Evolutionary conservation across 2,329 filamentous ascomycete genomes (phyloP).

Genomic region (Penicillium sp.): DNA sequence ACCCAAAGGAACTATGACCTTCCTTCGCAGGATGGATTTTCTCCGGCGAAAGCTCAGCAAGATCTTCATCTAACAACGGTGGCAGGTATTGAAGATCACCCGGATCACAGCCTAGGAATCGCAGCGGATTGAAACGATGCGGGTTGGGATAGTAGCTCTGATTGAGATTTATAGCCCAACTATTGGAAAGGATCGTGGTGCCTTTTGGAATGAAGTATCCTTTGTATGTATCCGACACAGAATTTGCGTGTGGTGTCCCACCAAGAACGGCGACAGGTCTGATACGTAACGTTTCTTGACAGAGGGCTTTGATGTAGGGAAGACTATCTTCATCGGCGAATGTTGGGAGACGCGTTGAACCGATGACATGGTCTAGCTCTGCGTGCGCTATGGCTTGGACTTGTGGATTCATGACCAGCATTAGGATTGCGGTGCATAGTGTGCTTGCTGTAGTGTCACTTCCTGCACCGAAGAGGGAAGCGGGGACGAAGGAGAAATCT

Average conservation of each 20-base stretch:
- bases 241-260: conserved; percentile 47
- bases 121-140: conserved; percentile 21
- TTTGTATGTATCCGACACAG: conserved; percentile 47
- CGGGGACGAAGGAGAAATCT: conserved; percentile 45
- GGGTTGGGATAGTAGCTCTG: conserved; percentile 18
- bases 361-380: conserved; percentile 32
- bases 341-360: conserved; percentile 23
- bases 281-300: conserved; percentile 28
- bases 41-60: conserved; percentile 1
- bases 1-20: conserved; percentile 52
- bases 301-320: conserved; percentile 32
- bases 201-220: conserved; percentile 49
- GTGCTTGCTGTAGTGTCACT: conserved; percentile 43
- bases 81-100: conserved; percentile 7
- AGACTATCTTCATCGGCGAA: conserved; percentile 29
- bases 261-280: conserved; percentile 45
- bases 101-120: conserved; percentile 11
- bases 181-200: conserved; percentile 39
- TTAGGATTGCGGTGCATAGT: conserved; percentile 49
- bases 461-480: conserved; percentile 47
- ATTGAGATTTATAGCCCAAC: conserved; percentile 25
- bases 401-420: conserved; percentile 48
- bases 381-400: conserved; percentile 39
- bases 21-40: conserved; percentile 23
- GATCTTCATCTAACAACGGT: conserved; percentile 2